These are phyloP conservation scores for Nicotiana otophora DNA, from an alignment of 257 asterid species.

Conservation along the genomic window DNA sequence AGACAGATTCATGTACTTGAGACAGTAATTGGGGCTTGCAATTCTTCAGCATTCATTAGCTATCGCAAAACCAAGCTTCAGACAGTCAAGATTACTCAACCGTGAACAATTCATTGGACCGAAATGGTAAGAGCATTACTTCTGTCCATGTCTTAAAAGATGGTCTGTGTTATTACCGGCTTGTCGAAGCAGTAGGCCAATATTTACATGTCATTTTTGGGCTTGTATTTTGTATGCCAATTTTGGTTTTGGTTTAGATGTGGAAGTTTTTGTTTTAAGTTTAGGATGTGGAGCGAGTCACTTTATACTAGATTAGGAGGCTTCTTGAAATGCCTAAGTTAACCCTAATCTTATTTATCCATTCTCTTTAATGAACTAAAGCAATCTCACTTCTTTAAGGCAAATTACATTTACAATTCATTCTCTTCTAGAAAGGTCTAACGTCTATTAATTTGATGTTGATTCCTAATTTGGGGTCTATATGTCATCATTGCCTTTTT, in stretches of 20 bases:
- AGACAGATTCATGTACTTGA: neutral
- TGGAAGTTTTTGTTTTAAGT: neutral
- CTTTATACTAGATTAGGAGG: neutral
- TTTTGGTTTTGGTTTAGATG: neutral
- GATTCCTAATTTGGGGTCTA: neutral
- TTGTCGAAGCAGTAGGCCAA: neutral
- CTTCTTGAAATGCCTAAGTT: neutral
- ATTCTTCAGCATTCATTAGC: neutral
- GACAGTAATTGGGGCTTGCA: neutral
- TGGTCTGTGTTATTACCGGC: neutral
- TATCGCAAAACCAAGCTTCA: constrained; percentile 2
- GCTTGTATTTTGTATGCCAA: neutral
- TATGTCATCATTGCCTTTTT: neutral
- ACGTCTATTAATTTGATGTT: neutral
- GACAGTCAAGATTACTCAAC: neutral
- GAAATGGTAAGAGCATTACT: neutral
- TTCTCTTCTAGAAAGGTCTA: neutral
- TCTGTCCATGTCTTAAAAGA: neutral
- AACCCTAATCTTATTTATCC: neutral
- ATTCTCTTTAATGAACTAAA: neutral
- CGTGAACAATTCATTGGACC: neutral
- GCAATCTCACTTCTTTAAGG: neutral
- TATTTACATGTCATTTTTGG: neutral
- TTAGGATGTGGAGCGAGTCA: neutral
- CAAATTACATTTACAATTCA: neutral